Conservation (phyloP, 2,329 filamentous ascomycete species). For the Xylaria sp. region DNA sequence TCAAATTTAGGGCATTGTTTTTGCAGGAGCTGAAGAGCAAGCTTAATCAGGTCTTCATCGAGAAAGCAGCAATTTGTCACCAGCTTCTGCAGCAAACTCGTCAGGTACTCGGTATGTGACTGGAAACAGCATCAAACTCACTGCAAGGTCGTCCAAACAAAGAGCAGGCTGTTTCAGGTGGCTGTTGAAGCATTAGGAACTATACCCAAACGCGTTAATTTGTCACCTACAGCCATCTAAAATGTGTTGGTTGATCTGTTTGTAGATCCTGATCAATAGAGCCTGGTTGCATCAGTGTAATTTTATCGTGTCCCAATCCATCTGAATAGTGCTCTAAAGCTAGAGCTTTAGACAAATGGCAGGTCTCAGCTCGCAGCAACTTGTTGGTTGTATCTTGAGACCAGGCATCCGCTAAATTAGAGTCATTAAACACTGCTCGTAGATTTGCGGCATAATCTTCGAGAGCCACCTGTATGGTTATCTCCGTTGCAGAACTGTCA, state of each 20-base stretch:
- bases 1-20: slow-evolving; percentile 11
- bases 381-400: background rate
- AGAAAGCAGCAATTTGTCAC: slow-evolving; percentile 4
- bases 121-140: background rate
- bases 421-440: background rate
- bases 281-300: slow-evolving; percentile 6
- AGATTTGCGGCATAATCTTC: background rate
- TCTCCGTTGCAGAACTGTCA: background rate
- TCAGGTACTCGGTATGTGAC: background rate
- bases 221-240: slow-evolving; percentile 10
- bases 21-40: slow-evolving; percentile 8
- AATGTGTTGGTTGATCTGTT: background rate
- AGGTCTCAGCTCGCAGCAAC: background rate
- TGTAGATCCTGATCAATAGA: background rate
- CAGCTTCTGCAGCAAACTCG: background rate
- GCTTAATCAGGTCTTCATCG: slow-evolving; percentile 3
- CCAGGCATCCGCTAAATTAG: background rate
- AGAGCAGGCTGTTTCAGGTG: slow-evolving; percentile 9
- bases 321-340: slow-evolving; percentile 13
- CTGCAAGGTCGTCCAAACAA: slow-evolving; percentile 7
- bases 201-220: background rate
- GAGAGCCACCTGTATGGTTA: background rate
- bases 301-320: slow-evolving; percentile 8
- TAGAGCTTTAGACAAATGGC: slow-evolving; percentile 3
- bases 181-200: background rate